A percentile compares a stretch with the other conserved stretches of the same genome.
Conservation (phyloP, 345 rosid genomes). For the Salix suchowensis region DNA sequence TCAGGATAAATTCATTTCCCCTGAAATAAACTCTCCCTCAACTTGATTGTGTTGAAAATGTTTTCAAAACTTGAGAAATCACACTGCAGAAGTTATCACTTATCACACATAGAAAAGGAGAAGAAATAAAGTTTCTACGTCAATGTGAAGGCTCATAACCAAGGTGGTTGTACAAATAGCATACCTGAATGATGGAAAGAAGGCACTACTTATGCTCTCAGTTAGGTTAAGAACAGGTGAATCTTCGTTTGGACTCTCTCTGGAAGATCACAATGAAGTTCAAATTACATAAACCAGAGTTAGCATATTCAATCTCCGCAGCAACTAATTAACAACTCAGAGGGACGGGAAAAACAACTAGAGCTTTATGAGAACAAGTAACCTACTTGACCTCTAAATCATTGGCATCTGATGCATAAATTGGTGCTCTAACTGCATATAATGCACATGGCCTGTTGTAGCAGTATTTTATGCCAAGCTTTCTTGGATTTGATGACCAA, state of each 20-base stretch:
- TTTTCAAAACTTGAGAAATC: not conserved
- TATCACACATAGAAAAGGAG: not conserved
- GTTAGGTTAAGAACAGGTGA: constrained; percentile 45
- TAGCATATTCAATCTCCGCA: not conserved
- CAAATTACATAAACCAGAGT: not conserved
- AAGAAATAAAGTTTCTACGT: not conserved
- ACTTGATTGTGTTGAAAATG: not conserved
- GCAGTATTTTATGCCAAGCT: constrained; percentile 91
- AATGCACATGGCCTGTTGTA: constrained; percentile 73
- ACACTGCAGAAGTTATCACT: not conserved
- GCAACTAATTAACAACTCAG: not conserved
- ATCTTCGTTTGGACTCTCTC: constrained; percentile 49
- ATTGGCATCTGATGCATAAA: constrained; percentile 25
- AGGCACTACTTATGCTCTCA: constrained; percentile 69
- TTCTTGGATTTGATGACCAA: constrained; percentile 69
- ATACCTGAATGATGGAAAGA: constrained; percentile 79
- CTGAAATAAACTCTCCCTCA: not conserved
- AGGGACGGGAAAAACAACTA: not conserved
- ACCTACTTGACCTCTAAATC: constrained; percentile 51
- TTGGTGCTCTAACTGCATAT: constrained; percentile 50
- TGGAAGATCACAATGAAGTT: constrained; percentile 24
- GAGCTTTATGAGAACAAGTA: constrained; percentile 8
- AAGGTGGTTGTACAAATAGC: not conserved
- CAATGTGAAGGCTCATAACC: not conserved
- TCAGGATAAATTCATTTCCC: too few species aligned